Evolutionary conservation across 2,329 filamentous ascomycete genomes (phyloP), one percentile per base, ranked within the genome.

Genomic region (Penicillium rolfsii): DNA sequence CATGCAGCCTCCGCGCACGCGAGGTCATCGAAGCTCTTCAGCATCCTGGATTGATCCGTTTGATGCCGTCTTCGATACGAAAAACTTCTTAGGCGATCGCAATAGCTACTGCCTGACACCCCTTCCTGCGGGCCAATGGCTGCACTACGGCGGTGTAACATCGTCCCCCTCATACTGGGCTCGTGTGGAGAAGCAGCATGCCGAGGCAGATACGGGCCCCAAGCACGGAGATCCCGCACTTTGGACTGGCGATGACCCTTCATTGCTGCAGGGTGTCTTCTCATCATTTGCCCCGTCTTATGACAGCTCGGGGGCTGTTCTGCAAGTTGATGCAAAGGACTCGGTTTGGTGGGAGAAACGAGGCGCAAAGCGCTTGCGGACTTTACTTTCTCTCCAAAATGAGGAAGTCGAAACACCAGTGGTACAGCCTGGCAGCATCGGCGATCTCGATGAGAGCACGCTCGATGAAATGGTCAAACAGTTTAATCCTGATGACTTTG

Each of bases 281-380:
- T 82, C 80, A 4, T 81, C 80, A 11, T 83, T 83, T 72, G 81
- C 80, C 4, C 81, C 81, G 8, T 75, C 74, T 26, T 77, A 75
- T 58, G 81, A 83, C 62, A 81, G 80, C 62, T 76, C 78, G 7
- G 74, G 72, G 1, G 74, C 80, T 14, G 67, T 81, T 46, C 63
- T 81, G n/a, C 73, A 79, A 40, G 69, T 71, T n/a, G 72, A 78
- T 61, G 71, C 75, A 4, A 80, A 80, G 54, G 73, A 77, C 52
- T 66, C 77, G 56, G 67, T 78, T n/a, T 83, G 80, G 80, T 83
- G 80, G 80, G 73, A 71, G 30, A 76, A 77, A 63, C 69, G 73
- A 54, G 80, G 80, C 5, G 68, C 72, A 49, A 73, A 70, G 53
- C 76, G 75, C 41, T 68, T 82, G 45, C 63, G 74, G 45, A 71